Percentiles rank a stretch among this genome's conserved stretches.
These are phyloP conservation scores for Cryptosporidium xiaoi DNA, from an alignment of 169 alveolate species.

Conservation along the genomic window DNA sequence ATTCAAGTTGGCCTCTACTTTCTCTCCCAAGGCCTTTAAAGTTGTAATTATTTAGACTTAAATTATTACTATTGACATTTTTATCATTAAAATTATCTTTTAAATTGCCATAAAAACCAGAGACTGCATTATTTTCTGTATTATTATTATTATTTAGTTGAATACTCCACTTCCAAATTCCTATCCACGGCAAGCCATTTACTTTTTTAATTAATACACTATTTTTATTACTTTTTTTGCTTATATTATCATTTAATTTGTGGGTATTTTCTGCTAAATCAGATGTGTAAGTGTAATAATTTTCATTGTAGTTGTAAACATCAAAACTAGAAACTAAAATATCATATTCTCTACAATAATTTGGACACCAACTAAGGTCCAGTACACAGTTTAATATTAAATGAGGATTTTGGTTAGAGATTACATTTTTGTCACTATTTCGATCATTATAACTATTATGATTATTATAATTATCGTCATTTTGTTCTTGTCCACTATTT, in stretches of 20 bases:
- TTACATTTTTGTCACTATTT: neutral
- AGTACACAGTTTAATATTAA: slow-evolving; percentile 6
- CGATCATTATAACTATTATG: no score
- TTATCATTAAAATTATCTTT: no score
- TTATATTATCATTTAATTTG: neutral
- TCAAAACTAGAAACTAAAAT: slow-evolving; percentile 53
- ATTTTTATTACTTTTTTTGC: neutral
- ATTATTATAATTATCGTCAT: no score
- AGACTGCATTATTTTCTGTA: no score
- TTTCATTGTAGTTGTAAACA: neutral
- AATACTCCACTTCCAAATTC: slow-evolving; percentile 67
- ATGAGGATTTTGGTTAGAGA: neutral
- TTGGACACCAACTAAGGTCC: slow-evolving; percentile 67
- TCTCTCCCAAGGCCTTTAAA: neutral
- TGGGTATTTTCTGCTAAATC: neutral
- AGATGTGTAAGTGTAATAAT: neutral
- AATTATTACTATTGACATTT: no score
- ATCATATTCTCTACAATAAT: slow-evolving; percentile 61
- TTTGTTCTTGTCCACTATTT: no score
- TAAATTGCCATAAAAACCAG: no score
- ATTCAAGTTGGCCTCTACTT: slow-evolving; percentile 9
- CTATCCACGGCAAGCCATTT: slow-evolving; percentile 63
- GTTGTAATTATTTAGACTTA: no score
- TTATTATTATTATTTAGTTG: no score
- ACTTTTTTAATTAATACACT: neutral